phyloP scores from a whole-genome alignment of 169 alveolate genomes.

The Theileria annulata region DNA sequence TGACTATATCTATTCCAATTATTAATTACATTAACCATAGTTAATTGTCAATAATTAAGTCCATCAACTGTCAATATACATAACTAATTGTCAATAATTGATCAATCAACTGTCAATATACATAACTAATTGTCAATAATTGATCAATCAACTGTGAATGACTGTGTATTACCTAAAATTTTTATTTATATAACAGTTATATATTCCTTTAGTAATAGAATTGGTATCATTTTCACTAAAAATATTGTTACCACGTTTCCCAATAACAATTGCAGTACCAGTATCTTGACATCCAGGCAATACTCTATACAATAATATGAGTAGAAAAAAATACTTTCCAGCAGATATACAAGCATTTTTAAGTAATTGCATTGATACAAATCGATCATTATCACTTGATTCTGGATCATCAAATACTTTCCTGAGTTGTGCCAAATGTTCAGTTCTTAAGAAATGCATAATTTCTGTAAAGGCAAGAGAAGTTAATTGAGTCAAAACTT shows the following conservation, averaged over 20 bases:
- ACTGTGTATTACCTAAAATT: conserved; percentile 81
- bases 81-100: not conserved
- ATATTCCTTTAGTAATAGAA: conserved; percentile 80
- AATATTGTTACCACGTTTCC: conserved; percentile 75
- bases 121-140: too few species aligned
- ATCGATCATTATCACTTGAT: conserved; percentile 78
- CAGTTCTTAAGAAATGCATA: conserved; percentile 71
- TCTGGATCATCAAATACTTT: conserved; percentile 75
- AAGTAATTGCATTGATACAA: conserved; percentile 81
- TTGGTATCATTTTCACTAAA: conserved; percentile 70
- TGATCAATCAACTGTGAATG: too few species aligned
- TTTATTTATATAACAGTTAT: conserved; percentile 79
- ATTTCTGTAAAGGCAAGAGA: conserved; percentile 74
- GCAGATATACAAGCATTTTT: conserved; percentile 81
- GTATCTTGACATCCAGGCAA: conserved; percentile 90
- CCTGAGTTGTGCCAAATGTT: conserved; percentile 72
- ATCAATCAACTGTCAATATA: too few species aligned
- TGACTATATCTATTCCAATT: conserved; percentile 74
- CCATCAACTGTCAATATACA: not conserved
- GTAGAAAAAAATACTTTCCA: conserved; percentile 42
- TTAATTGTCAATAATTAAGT: too few species aligned
- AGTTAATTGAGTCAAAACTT: conserved; percentile 63
- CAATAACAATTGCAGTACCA: conserved; percentile 85
- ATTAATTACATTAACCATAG: too few species aligned
- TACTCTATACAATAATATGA: conserved; percentile 25